Evolutionary conservation across 176 grass and related monocot species (phyloP).

Genomic region (Eleusine indica): DNA sequence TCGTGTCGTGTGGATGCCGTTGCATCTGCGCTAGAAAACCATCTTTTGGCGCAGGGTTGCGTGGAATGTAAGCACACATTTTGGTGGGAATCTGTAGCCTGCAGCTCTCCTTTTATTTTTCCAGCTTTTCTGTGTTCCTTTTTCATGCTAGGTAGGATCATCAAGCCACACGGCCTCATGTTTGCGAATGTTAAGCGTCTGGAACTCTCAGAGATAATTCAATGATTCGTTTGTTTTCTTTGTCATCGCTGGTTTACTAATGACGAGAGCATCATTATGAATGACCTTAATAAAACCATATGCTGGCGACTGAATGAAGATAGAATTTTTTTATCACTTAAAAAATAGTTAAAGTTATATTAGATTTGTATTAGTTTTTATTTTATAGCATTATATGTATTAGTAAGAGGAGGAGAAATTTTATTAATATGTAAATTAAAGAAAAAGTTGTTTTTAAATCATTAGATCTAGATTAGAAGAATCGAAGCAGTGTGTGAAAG

Average conservation of each 20-base stretch:
- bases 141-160: background rate
- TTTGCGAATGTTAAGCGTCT: background rate
- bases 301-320: too few relatives aligned
- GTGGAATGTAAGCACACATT: conserved; percentile 43
- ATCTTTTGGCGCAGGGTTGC: conserved; percentile 13
- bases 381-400: too few relatives aligned
- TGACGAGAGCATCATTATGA: too few relatives aligned
- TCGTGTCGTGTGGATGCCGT: background rate
- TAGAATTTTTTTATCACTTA: too few relatives aligned
- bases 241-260: background rate
- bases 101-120: background rate
- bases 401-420: too few relatives aligned
- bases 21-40: background rate
- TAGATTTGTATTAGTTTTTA: too few relatives aligned
- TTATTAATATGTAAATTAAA: too few relatives aligned
- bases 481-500: too few relatives aligned
- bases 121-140: background rate
- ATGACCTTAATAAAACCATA: too few relatives aligned
- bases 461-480: too few relatives aligned
- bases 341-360: too few relatives aligned
- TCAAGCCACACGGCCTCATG: background rate
- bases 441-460: too few relatives aligned
- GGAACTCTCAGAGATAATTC: background rate
- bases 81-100: conserved; percentile 17
- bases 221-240: background rate